phyloP scores from a whole-genome alignment of 1,284 basidiomycete species.

The Sporisorium exsertum region DNA sequence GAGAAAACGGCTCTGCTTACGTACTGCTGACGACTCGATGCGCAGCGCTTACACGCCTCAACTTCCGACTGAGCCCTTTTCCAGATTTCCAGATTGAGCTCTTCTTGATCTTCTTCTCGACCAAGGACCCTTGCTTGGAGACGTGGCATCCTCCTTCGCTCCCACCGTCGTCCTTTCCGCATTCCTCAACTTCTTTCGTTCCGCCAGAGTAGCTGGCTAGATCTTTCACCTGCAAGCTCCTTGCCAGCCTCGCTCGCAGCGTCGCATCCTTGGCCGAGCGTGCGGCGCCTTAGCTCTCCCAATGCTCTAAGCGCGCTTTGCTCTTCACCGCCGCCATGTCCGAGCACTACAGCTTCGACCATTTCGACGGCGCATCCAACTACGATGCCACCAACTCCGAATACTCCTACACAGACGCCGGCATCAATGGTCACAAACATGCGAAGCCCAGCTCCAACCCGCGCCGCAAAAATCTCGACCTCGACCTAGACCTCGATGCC shows the following conservation, averaged over 20 bases:
- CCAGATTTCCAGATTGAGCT: conserved; percentile 10
- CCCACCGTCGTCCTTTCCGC: neutral
- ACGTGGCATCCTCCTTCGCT: conserved; percentile 9
- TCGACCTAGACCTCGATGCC: conserved; percentile 58
- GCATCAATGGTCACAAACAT: conserved; percentile 22
- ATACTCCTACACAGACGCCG: conserved; percentile 40
- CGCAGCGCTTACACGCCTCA: conserved; percentile 1
- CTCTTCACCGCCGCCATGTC: conserved; percentile 28
- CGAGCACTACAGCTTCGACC: conserved; percentile 56
- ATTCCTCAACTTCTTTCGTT: neutral
- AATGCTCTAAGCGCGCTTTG: conserved; percentile 21
- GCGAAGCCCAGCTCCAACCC: conserved; percentile 14
- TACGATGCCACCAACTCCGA: conserved; percentile 48
- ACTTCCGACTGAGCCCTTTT: conserved; percentile 12
- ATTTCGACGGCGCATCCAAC: conserved; percentile 59
- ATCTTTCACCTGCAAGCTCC: neutral
- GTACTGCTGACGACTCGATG: conserved; percentile 1
- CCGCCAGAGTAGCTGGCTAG: neutral
- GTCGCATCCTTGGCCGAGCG: neutral
- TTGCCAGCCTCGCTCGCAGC: neutral
- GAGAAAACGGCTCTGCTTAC: conserved; percentile 2
- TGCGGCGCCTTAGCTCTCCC: neutral
- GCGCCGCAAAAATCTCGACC: conserved; percentile 36
- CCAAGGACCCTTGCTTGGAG: neutral
- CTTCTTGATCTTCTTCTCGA: neutral